phyloP scores from a whole-genome alignment of 2,329 filamentous ascomycete genomes.

The Fusarium kyushuense region DNA sequence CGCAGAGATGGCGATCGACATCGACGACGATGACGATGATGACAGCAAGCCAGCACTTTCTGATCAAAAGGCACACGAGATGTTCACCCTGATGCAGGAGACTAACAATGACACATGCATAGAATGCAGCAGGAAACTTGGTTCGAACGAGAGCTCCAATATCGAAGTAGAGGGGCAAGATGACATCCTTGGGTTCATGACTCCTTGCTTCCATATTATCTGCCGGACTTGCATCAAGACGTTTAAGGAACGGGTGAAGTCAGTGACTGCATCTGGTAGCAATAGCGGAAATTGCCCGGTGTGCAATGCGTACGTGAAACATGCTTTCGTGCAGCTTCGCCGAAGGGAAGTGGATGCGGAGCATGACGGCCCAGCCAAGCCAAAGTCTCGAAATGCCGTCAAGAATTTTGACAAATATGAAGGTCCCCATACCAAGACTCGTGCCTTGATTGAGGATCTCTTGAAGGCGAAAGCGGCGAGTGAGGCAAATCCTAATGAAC shows the following conservation, averaged over 20 bases:
- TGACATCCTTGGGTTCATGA: conserved; percentile 80
- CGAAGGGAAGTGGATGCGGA: conserved; percentile 69
- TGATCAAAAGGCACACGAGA: conserved; percentile 83
- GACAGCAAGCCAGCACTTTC: conserved; percentile 68
- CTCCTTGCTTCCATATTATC: conserved; percentile 87
- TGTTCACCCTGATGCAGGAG: conserved; percentile 85
- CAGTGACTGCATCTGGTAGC: conserved; percentile 53
- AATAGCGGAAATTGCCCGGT: conserved; percentile 71
- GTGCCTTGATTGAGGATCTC: conserved; percentile 81
- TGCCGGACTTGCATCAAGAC: conserved; percentile 78
- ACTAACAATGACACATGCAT: conserved; percentile 81
- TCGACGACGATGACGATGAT: conserved; percentile 83
- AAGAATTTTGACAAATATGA: conserved; percentile 77
- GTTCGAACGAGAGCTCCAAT: conserved; percentile 65
- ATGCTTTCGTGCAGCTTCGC: conserved; percentile 76
- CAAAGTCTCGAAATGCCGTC: conserved; percentile 52
- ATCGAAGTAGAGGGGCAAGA: conserved; percentile 70
- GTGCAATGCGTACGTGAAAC: conserved; percentile 73
- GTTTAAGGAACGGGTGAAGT: conserved; percentile 67
- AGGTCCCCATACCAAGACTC: conserved; percentile 93
- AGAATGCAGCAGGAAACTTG: conserved; percentile 75
- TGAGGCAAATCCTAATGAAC: conserved; percentile 69
- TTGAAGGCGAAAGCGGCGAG: conserved; percentile 73
- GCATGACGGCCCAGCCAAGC: conserved; percentile 64
- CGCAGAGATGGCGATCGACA: conserved; percentile 86